Evolutionary conservation across 805 yeast species (phyloP).

Genomic region (Wickerhamomyces xylosicus): DNA sequence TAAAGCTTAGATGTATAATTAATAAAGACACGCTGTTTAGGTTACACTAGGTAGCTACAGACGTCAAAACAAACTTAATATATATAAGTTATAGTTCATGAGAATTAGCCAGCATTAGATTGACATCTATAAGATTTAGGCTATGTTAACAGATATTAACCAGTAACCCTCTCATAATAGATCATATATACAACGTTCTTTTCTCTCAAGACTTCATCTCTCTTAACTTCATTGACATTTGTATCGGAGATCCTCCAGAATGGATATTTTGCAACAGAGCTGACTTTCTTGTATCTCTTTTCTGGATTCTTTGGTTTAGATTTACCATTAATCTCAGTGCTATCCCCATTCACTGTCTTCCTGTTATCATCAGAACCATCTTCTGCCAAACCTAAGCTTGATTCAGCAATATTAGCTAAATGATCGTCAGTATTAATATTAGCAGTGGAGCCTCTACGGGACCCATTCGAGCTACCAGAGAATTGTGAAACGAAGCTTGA

Average conservation of each 20-base stretch:
- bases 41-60: too few relatives aligned
- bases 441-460: slow-evolving; percentile 10
- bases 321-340: not conserved
- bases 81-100: too few relatives aligned
- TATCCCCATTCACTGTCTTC: not conserved
- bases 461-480: slow-evolving; percentile 5
- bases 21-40: too few relatives aligned
- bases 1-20: too few relatives aligned
- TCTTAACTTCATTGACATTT: slow-evolving; percentile 48
- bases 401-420: slow-evolving; percentile 1
- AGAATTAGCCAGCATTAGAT: too few relatives aligned
- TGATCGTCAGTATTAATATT: not conserved
- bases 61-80: too few relatives aligned
- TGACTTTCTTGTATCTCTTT: slow-evolving; percentile 39
- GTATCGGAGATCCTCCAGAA: slow-evolving; percentile 86
- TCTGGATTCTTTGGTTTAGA: slow-evolving; percentile 1
- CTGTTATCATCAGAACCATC: slow-evolving; percentile 2
- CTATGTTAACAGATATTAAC: not conserved
- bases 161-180: slow-evolving; percentile 50
- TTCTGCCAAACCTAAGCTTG: slow-evolving; percentile 2
- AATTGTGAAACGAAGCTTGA: slow-evolving; percentile 17
- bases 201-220: slow-evolving; percentile 52
- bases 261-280: slow-evolving; percentile 46
- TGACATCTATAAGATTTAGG: too few relatives aligned
- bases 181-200: slow-evolving; percentile 76